Evolutionary conservation across 176 grass and related monocot genomes (phyloP).

Genomic region (Phragmites australis): DNA sequence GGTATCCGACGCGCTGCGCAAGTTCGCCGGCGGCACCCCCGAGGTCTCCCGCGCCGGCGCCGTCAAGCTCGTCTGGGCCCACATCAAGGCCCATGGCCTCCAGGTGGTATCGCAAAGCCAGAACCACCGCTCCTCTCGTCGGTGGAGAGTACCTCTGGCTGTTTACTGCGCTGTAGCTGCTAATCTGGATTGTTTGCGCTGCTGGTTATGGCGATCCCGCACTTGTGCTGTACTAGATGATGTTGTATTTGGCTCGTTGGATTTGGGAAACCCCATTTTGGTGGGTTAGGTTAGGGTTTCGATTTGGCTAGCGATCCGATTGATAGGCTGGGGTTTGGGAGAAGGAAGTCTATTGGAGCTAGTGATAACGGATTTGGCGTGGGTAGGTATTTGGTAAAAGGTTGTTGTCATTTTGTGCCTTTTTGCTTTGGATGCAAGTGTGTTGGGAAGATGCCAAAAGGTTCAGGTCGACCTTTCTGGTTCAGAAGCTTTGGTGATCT

Average conservation of each 20-base stretch:
- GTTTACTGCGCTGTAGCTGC: not conserved
- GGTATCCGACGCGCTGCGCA: conserved; percentile 60
- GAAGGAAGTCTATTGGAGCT: not conserved
- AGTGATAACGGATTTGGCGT: not conserved
- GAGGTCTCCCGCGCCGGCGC: conserved; percentile 63
- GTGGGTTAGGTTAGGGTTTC: not conserved
- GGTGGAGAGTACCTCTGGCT: not conserved
- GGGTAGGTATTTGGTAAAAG: not conserved
- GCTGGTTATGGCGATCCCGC: not conserved
- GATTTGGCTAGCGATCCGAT: not conserved
- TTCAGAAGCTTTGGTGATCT: not conserved
- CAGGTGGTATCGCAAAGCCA: conserved; percentile 66
- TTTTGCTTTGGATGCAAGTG: not conserved
- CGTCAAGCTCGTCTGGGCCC: conserved; percentile 72
- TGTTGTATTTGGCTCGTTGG: not conserved
- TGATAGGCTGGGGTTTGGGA: not conserved
- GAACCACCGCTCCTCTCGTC: not conserved
- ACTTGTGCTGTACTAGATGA: not conserved
- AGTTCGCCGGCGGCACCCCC: conserved; percentile 57
- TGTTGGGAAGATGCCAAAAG: not conserved
- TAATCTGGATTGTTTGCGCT: not conserved
- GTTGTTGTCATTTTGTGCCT: not conserved
- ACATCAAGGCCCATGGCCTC: conserved; percentile 79
- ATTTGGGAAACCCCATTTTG: not conserved
- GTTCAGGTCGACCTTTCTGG: not conserved